Conservation (phyloP, 331 rosid genomes). For the Acacia pycnantha region DNA sequence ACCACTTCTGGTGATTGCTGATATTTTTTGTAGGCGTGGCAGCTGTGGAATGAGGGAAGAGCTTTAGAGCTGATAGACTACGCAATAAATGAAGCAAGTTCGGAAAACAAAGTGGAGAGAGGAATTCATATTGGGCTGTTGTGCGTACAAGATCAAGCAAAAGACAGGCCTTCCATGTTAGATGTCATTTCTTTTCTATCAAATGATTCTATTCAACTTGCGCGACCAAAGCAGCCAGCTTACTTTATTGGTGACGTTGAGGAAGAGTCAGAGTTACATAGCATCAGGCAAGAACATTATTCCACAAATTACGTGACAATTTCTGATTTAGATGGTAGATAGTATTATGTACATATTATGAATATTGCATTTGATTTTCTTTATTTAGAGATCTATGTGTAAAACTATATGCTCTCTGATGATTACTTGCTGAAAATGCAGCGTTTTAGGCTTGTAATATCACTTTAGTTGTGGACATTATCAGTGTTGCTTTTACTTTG, state of each 20-base stretch:
- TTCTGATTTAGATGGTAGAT: neutral
- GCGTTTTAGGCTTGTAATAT: too few relatives aligned
- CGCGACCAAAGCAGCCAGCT: slow-evolving; percentile 43
- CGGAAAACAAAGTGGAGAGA: slow-evolving; percentile 8
- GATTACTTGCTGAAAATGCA: neutral
- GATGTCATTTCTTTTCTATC: slow-evolving; percentile 10
- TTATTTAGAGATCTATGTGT: neutral
- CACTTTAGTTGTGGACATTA: too few relatives aligned
- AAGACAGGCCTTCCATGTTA: neutral
- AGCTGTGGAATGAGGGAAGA: neutral
- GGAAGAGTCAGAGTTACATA: neutral
- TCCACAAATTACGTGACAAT: neutral
- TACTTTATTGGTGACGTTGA: slow-evolving; percentile 41
- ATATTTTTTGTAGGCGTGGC: slow-evolving; percentile 1
- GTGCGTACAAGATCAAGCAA: slow-evolving; percentile 10
- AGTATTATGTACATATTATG: neutral
- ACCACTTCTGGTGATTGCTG: neutral
- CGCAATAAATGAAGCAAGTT: neutral
- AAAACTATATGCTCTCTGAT: neutral
- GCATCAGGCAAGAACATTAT: neutral
- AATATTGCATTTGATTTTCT: neutral
- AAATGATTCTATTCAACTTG: slow-evolving; percentile 24
- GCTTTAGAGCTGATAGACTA: slow-evolving; percentile 9
- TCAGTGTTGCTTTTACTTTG: too few relatives aligned
- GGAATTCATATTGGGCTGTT: slow-evolving; percentile 34